phyloP scores from a whole-genome alignment of 1,284 basidiomycete genomes.

The Wolfiporia cocos region DNA sequence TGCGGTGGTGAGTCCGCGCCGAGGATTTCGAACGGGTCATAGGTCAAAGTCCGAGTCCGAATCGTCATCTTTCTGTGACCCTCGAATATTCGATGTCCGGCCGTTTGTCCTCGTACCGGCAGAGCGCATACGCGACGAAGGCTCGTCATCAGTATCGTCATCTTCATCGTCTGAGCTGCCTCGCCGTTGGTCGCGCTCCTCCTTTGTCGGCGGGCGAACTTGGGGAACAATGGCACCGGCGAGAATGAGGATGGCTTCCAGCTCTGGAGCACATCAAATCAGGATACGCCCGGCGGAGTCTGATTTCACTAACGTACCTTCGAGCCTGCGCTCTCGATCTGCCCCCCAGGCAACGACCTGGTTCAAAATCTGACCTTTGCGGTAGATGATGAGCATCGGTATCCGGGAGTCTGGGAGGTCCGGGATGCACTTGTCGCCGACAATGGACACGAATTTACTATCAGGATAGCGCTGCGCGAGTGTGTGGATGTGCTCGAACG shows the following conservation, averaged over 20 bases:
- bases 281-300: neutral
- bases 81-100: constrained; percentile 48
- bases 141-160: constrained; percentile 35
- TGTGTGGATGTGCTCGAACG: constrained; percentile 65
- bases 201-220: constrained; percentile 8
- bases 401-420: constrained; percentile 91
- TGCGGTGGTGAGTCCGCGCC: too few species aligned
- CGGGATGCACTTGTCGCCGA: constrained; percentile 93
- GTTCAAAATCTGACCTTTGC: constrained; percentile 83
- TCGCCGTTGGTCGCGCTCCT: constrained; percentile 28
- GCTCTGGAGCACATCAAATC: constrained; percentile 38
- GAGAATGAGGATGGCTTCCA: constrained; percentile 61
- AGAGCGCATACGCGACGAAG: constrained; percentile 46
- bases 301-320: constrained; percentile 47
- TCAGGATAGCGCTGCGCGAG: constrained; percentile 82
- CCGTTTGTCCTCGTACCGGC: constrained; percentile 51
- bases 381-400: constrained; percentile 91
- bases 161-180: constrained; percentile 36
- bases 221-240: constrained; percentile 55
- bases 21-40: constrained; percentile 25
- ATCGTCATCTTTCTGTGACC: constrained; percentile 39
- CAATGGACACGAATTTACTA: constrained; percentile 95
- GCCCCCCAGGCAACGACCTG: constrained; percentile 84
- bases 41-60: constrained; percentile 71
- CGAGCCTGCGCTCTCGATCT: constrained; percentile 69